Base-by-base conservation (phyloP, 1,284 basidiomycete species). In the Afroboletus lepidellus region DNA sequence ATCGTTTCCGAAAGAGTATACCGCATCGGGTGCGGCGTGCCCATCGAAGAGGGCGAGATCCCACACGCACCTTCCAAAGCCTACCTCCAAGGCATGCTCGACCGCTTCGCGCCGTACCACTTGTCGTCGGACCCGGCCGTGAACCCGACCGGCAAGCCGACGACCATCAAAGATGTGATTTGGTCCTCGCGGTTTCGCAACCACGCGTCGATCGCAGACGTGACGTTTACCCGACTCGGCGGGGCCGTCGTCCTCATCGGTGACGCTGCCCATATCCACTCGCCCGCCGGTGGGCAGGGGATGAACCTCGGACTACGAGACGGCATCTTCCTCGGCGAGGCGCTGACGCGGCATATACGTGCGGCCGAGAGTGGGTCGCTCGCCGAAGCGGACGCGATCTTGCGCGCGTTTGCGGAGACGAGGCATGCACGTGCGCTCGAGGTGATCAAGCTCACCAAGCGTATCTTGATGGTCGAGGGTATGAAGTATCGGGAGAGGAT, bases 241-340 rank as follows among this genome's bases (percentile, higher is more conserved):
- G 15, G 34, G 7, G 15, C 29, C 16, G 46, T 69, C 32, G 52
- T 70, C 25, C 64, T 77, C 34, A 32, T 75, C 3, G 76, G 76
- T 0, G 76, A 77, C 50, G 75, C 76, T 3, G 75, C 74, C 30
- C 75, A 77, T 53, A 70, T 75, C 20, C 75, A 77, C 46, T 69
- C 73, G 1, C 76, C 76, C 4, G 67, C 64, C 3, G 76, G 76
- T n/a, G 75, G 74, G 3, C 75, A 76, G 54, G 76, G 76, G 21
- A 74, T 77, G 74, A 78, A 78, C 54, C 73, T 77, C 29, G 74
- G 75, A 11, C 54, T 78, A 15, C 69, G 76, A 18, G 76, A 77
- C 50, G 73, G 68, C 1, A 50, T 74, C 11, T 66, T 64, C 29
- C 63, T 74, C 2, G 76, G 60, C 5, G 58, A 56, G 18, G 61